A percentile compares a stretch with the other conserved stretches of the same genome.
phyloP scores from a whole-genome alignment of 768 basidiomycete genomes.

The Lyophyllum semitale region DNA sequence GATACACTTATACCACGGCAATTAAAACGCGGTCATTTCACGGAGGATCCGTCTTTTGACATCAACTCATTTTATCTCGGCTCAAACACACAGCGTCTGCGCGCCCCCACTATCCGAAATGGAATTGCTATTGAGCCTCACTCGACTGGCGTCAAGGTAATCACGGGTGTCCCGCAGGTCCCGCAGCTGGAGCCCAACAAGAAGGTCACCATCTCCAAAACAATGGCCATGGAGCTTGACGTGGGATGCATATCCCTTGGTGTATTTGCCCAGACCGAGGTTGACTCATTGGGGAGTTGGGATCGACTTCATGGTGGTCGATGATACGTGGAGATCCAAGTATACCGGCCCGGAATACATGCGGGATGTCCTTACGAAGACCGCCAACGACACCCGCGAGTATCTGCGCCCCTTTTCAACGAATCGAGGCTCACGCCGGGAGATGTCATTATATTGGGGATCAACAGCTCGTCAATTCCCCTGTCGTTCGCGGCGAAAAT shows the following conservation, averaged over 20 bases:
- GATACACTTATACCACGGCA: slow-evolving; percentile 22
- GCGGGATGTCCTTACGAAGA: slow-evolving; percentile 12
- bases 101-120: slow-evolving; percentile 8
- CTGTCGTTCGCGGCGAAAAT: slow-evolving; percentile 8
- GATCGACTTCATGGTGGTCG: background rate
- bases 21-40: slow-evolving; percentile 4
- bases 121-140: slow-evolving; percentile 17
- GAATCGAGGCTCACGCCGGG: slow-evolving; percentile 5
- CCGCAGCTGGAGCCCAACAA: slow-evolving; percentile 16
- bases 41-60: slow-evolving; percentile 1
- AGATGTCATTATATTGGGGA: slow-evolving; percentile 3
- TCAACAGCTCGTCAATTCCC: background rate
- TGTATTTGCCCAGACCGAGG: background rate
- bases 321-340: slow-evolving; percentile 11
- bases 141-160: slow-evolving; percentile 10
- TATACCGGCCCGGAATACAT: slow-evolving; percentile 20
- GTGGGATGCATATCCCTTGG: slow-evolving; percentile 18
- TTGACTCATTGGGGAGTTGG: background rate
- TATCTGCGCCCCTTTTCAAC: slow-evolving; percentile 17
- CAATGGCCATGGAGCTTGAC: slow-evolving; percentile 15
- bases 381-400: slow-evolving; percentile 17
- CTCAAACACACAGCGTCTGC: slow-evolving; percentile 8
- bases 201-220: slow-evolving; percentile 15
- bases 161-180: slow-evolving; percentile 4
- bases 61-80: slow-evolving; percentile 16